Conservation (phyloP, 441 rosid species). For the Capsella rubella region DNA sequence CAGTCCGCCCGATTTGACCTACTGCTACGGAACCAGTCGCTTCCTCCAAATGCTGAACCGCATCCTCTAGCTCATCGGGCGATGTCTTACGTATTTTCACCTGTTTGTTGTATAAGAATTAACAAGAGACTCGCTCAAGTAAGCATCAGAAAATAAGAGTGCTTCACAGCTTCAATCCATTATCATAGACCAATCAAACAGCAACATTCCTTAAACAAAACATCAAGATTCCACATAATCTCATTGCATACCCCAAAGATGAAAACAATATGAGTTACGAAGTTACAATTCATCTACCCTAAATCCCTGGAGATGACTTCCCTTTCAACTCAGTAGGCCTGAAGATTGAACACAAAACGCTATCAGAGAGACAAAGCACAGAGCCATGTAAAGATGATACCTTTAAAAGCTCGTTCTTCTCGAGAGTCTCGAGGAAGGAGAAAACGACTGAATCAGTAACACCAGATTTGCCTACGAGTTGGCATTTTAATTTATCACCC, state of each 20-base stretch:
- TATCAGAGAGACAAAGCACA: neutral
- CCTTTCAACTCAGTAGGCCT: neutral
- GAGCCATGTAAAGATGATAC: constrained; percentile 37
- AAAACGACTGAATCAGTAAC: constrained; percentile 69
- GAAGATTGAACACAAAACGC: neutral
- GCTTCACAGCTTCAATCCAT: neutral
- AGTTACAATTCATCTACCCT: neutral
- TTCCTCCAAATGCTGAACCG: constrained; percentile 70
- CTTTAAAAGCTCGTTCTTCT: constrained; percentile 92
- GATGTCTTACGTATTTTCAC: constrained; percentile 83
- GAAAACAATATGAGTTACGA: too few species aligned
- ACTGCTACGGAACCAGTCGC: constrained; percentile 79
- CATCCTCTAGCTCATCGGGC: constrained; percentile 83
- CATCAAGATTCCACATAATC: constrained; percentile 2
- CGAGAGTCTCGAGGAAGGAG: constrained; percentile 82
- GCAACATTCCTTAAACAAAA: constrained; percentile 13
- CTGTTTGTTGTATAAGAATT: constrained; percentile 45
- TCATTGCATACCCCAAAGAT: too few species aligned
- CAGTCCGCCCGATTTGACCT: constrained; percentile 81
- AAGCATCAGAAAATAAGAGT: neutral
- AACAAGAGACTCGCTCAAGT: neutral
- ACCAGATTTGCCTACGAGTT: constrained; percentile 85
- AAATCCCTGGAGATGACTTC: neutral
- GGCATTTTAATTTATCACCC: constrained; percentile 81
- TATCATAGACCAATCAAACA: constrained; percentile 15